A percentile compares a stretch with the other conserved stretches of the same genome.
Evolutionary conservation across 2,329 filamentous ascomycete genomes (phyloP).

Genomic region (Stachybotrys chlorohalonatus): DNA sequence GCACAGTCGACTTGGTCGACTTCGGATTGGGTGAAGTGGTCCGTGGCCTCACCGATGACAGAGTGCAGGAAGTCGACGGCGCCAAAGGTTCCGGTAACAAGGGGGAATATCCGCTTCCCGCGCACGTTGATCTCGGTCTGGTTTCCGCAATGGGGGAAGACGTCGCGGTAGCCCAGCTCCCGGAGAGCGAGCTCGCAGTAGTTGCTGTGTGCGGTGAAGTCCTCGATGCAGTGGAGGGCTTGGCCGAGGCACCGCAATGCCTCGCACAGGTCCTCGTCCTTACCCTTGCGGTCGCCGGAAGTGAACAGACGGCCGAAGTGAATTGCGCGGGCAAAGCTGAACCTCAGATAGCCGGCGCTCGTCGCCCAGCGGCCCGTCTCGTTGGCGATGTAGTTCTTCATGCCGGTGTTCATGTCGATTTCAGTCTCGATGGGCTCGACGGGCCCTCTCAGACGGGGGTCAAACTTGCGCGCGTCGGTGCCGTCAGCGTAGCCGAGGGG

Average conservation of each 20-base stretch:
- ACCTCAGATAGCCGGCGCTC: slow-evolving; percentile 74
- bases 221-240: slow-evolving; percentile 67
- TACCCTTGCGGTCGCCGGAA: slow-evolving; percentile 52
- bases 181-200: slow-evolving; percentile 71
- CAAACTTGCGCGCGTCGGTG: slow-evolving; percentile 72
- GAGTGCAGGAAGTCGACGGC: slow-evolving; percentile 80
- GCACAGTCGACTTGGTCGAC: slow-evolving; percentile 72
- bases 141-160: slow-evolving; percentile 68
- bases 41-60: slow-evolving; percentile 66
- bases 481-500: slow-evolving; percentile 82
- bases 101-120: slow-evolving; percentile 60
- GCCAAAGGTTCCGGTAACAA: slow-evolving; percentile 68
- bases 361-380: slow-evolving; percentile 83
- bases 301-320: slow-evolving; percentile 72
- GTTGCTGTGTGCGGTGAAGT: slow-evolving; percentile 75
- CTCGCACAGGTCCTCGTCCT: slow-evolving; percentile 71
- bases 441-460: slow-evolving; percentile 72
- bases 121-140: slow-evolving; percentile 53
- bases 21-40: slow-evolving; percentile 79
- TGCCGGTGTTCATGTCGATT: slow-evolving; percentile 70
- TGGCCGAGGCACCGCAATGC: slow-evolving; percentile 69
- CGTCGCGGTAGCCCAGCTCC: slow-evolving; percentile 71
- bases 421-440: slow-evolving; percentile 63
- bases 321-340: slow-evolving; percentile 64
- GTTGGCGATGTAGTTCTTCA: slow-evolving; percentile 99